Evolutionary conservation across 2,329 filamentous ascomycete genomes (phyloP).

Genomic region (Gaeumannomyces tritici): DNA sequence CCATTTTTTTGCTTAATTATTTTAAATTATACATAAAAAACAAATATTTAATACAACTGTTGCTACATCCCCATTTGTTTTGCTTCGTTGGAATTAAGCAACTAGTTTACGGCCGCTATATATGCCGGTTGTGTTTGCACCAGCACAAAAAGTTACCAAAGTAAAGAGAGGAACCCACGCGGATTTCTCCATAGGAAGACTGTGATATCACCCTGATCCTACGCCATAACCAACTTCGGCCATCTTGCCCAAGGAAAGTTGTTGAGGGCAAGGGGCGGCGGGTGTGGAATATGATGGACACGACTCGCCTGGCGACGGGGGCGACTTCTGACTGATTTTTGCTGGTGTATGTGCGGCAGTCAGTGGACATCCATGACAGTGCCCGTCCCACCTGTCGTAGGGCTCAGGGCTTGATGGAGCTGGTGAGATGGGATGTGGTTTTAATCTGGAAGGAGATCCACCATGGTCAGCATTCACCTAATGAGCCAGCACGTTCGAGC

Average conservation of each 20-base stretch:
- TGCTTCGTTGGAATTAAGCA: no score
- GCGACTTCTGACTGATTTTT: neutral
- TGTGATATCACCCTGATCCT: conserved; percentile 15
- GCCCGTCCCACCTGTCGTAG: neutral
- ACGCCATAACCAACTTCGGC: conserved; percentile 19
- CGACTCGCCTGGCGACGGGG: neutral
- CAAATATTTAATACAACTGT: no score
- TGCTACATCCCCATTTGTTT: no score
- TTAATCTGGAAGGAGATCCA: neutral
- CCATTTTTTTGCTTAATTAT: no score
- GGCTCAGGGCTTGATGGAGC: neutral
- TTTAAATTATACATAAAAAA: no score
- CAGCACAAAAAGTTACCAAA: neutral
- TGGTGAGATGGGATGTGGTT: neutral
- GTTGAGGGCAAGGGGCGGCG: neutral
- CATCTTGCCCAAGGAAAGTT: conserved; percentile 11
- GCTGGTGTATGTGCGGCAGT: no score
- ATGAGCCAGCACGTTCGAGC: neutral
- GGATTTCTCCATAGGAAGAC: conserved; percentile 15
- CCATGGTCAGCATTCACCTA: neutral
- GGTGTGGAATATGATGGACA: neutral
- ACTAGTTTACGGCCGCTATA: no score
- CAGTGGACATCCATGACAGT: neutral
- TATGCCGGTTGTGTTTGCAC: no score
- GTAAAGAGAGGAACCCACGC: conserved; percentile 25